Conservation (phyloP, 2,329 filamentous ascomycete species). For the Xylaria sp. region DNA sequence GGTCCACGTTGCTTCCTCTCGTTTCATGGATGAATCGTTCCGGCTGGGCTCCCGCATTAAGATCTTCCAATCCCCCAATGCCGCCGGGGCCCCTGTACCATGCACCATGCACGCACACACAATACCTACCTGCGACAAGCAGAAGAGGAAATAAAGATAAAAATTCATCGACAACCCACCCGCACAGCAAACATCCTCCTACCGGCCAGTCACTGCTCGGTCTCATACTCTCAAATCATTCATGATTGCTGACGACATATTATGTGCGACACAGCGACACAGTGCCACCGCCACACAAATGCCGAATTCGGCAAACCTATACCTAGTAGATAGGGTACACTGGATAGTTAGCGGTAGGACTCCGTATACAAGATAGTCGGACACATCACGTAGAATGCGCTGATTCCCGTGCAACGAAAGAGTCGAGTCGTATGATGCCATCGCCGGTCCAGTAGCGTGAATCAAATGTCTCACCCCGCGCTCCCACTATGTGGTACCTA, state of each 20-base stretch:
- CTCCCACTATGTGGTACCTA: too few relatives aligned
- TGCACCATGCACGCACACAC: not conserved
- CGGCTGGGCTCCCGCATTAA: not conserved
- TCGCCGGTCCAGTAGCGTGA: not conserved
- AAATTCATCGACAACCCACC: not conserved
- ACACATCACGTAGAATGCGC: not conserved
- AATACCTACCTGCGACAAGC: not conserved
- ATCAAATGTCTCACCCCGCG: not conserved
- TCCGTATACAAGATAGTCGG: not conserved
- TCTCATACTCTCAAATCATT: not conserved
- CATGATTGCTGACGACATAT: not conserved
- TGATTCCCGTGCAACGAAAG: not conserved
- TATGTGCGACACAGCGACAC: not conserved
- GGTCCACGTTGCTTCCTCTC: slow-evolving; percentile 12
- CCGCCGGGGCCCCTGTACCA: not conserved
- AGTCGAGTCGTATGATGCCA: not conserved
- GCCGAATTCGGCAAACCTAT: not conserved
- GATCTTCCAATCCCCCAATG: not conserved
- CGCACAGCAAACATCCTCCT: not conserved
- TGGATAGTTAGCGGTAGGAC: too few relatives aligned
- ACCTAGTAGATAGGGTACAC: too few relatives aligned
- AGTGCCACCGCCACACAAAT: slow-evolving; percentile 13
- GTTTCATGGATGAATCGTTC: slow-evolving; percentile 19
- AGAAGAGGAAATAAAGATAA: not conserved
- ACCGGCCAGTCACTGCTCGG: too few relatives aligned